Percentiles rank a stretch among this genome's conserved stretches.
phyloP scores from a whole-genome alignment of 805 yeast species.

The Nakazawaea wickerhamii region DNA sequence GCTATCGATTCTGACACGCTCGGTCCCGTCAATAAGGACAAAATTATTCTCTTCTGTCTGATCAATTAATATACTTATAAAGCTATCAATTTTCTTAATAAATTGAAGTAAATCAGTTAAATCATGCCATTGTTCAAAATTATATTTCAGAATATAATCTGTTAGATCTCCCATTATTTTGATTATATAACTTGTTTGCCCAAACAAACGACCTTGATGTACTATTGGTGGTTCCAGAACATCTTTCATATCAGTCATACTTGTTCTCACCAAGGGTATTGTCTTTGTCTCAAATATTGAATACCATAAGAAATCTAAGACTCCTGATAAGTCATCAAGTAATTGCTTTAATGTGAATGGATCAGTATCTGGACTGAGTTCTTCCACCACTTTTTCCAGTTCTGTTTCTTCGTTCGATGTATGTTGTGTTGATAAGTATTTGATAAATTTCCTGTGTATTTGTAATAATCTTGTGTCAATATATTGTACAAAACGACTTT shows the following conservation, averaged over 20 bases:
- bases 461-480: constrained; percentile 49
- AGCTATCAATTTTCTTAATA: constrained; percentile 25
- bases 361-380: constrained; percentile 1
- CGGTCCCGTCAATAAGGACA: constrained; percentile 24
- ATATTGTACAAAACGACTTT: constrained; percentile 47
- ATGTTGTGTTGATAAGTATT: constrained; percentile 24
- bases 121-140: constrained; percentile 18
- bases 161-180: constrained; percentile 61
- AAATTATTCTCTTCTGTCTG: constrained; percentile 10
- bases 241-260: not conserved
- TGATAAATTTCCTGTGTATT: constrained; percentile 50
- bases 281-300: constrained; percentile 37
- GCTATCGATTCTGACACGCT: constrained; percentile 28
- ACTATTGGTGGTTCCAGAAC: constrained; percentile 8
- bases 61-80: constrained; percentile 26
- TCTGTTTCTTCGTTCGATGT: not conserved
- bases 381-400: not conserved
- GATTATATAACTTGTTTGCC: constrained; percentile 59
- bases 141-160: constrained; percentile 47
- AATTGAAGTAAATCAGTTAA: constrained; percentile 19
- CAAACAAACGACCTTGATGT: constrained; percentile 30
- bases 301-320: constrained; percentile 58
- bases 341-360: constrained; percentile 28
- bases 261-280: constrained; percentile 21
- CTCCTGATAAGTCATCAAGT: constrained; percentile 37